Conservation (phyloP, 108 stramenopile genomes). For the Bacterosira constricta region DNA sequence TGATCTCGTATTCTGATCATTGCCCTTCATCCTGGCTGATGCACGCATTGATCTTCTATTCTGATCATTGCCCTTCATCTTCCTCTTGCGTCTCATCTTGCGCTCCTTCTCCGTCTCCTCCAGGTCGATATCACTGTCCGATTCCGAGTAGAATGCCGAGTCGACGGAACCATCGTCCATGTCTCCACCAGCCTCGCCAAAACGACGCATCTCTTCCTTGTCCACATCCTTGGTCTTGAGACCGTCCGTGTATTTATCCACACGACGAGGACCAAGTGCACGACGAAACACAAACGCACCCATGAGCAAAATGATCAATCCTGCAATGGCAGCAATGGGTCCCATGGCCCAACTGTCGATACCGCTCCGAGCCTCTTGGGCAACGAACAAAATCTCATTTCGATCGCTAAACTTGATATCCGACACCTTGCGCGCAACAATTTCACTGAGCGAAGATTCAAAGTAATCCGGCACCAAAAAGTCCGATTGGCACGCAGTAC, state of each 20-base stretch:
- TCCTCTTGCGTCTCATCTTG: slow-evolving; percentile 23
- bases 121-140: background rate
- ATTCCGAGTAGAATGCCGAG: slow-evolving; percentile 35
- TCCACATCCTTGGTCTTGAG: slow-evolving; percentile 8
- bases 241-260: slow-evolving; percentile 1
- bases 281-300: slow-evolving; percentile 29
- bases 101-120: slow-evolving; percentile 14
- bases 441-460: slow-evolving; percentile 27
- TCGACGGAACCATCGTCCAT: slow-evolving; percentile 38
- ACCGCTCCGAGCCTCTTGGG: background rate
- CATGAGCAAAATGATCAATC: slow-evolving; percentile 19
- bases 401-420: slow-evolving; percentile 15
- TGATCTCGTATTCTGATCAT: too few species aligned
- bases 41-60: too few species aligned
- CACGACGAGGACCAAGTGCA: slow-evolving; percentile 23
- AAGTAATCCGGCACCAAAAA: slow-evolving; percentile 13
- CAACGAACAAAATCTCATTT: background rate
- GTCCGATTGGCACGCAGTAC: slow-evolving; percentile 13
- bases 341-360: slow-evolving; percentile 28
- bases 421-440: slow-evolving; percentile 11
- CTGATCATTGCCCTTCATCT: background rate
- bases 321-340: slow-evolving; percentile 12
- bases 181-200: slow-evolving; percentile 17
- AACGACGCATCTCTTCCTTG: background rate
- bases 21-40: too few species aligned